Percentiles rank a stretch among this genome's conserved stretches.
Evolutionary conservation across 75 land plant genomes (phyloP).

Genomic region (Pinus taeda): DNA sequence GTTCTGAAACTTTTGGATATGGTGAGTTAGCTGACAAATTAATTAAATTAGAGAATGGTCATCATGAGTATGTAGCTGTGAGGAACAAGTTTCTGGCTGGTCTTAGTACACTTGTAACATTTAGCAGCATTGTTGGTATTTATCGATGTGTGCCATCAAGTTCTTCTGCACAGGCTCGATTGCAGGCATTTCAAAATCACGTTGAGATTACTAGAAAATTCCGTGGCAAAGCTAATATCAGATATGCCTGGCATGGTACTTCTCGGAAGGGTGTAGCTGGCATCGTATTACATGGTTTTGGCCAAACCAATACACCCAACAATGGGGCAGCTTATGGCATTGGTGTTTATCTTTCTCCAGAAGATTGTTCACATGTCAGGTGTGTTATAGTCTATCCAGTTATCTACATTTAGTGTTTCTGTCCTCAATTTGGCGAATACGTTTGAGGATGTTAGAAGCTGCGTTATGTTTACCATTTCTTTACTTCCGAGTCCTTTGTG

Average conservation of each 20-base stretch:
- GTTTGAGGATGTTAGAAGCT: constrained; percentile 11
- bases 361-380: constrained; percentile 44
- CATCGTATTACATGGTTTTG: constrained; percentile 64
- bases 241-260: constrained; percentile 71
- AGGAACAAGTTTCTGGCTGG: constrained; percentile 23
- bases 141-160: constrained; percentile 13
- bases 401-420: constrained; percentile 14
- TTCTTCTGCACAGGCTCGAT: constrained; percentile 17
- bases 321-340: constrained; percentile 41
- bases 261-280: constrained; percentile 33
- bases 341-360: constrained; percentile 66
- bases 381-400: constrained; percentile 19
- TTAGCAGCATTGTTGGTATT: constrained; percentile 14
- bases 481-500: background rate
- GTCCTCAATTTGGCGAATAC: constrained; percentile 26
- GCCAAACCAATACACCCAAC: constrained; percentile 26
- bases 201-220: constrained; percentile 21
- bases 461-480: constrained; percentile 14
- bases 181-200: constrained; percentile 22
- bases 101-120: constrained; percentile 9
- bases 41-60: constrained; percentile 9
- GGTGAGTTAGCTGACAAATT: constrained; percentile 17
- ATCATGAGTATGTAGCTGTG: constrained; percentile 13
- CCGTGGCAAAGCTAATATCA: constrained; percentile 50
- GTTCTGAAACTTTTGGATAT: background rate